Evolutionary conservation across 768 basidiomycete species (phyloP).

Genomic region (Amanita jacksonii): DNA sequence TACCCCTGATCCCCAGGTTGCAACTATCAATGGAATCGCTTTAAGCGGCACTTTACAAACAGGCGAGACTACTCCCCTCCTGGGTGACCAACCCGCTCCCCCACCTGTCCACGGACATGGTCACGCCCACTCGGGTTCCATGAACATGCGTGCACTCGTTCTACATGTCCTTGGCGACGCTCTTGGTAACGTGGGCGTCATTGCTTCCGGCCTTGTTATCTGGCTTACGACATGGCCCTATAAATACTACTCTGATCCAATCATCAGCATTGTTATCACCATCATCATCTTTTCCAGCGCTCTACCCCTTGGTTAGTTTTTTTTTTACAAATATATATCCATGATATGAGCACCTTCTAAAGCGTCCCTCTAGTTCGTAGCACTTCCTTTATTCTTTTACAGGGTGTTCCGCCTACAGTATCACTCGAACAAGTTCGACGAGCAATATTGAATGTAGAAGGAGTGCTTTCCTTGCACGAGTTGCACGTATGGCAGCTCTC

Average conservation of each 20-base stretch:
- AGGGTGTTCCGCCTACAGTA: constrained; percentile 85
- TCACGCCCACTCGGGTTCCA: constrained; percentile 38
- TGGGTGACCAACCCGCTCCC: constrained; percentile 16
- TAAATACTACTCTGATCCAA: constrained; percentile 89
- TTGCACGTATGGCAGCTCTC: constrained; percentile 97
- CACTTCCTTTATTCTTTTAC: constrained; percentile 90
- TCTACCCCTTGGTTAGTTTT: constrained; percentile 66
- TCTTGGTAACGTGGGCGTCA: constrained; percentile 96
- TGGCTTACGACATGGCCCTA: constrained; percentile 80
- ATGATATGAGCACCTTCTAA: constrained; percentile 1
- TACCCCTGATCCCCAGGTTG: constrained; percentile 3
- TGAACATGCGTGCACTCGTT: constrained; percentile 98
- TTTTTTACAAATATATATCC: too few species aligned
- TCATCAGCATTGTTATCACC: constrained; percentile 90
- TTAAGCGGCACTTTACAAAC: constrained; percentile 6
- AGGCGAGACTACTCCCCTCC: constrained; percentile 37
- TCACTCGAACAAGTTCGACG: constrained; percentile 81
- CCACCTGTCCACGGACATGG: constrained; percentile 11
- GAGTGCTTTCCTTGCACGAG: constrained; percentile 85
- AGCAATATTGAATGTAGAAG: constrained; percentile 75
- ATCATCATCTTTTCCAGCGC: constrained; percentile 95
- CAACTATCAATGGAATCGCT: constrained; percentile 13
- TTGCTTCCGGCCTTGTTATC: constrained; percentile 89
- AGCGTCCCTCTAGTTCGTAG: constrained; percentile 55
- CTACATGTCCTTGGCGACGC: constrained; percentile 96